Evolutionary conservation across 192 early-diverging fungal species (phyloP), one percentile per base, ranked within the genome.

Genomic region (Coemansia sp.): DNA sequence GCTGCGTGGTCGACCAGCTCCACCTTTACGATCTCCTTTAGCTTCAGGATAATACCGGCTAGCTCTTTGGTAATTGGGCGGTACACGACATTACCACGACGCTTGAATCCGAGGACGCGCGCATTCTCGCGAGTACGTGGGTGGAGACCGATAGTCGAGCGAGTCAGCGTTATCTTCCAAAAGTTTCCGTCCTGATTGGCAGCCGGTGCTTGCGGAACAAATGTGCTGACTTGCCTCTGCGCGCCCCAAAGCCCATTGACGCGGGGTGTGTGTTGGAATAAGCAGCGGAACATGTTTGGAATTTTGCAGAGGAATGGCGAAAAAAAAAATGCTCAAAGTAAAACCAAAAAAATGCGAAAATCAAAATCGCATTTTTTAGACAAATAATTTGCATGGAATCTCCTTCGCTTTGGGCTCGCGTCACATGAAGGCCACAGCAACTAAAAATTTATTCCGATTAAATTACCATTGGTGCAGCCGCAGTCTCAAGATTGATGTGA

Each of bases 1-100:
- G 65, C 62, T 4, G 67, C 68, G 25, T 66, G 57, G 19, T 79
- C 81, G 22, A 83, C 81, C 27, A 83, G 51, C 60, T 84, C 82
- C 1, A 91, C 71, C 27, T 74, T 70, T 12, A 91, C 81, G 2
- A 91, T 66, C 62, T 91, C 90, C 60, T 87, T 84, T 20, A 89
- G 65, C 74, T 86, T 89, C 31, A 91, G 58, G 12, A 91, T 76
- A 56, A 76, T 76, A n/a, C 89, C 90, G 3, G 89, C 90, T 9
- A 73, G 53, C 32, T 79, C 64, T 39, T 83, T 82, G 17, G 68
- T 71, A 5, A 89, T 84, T 6, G 71, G 73, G 25, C 81, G 67
- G 73, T 86, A 88, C 6, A 88, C 84, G 4, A 86, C 77, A 54
- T 87, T 76, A 41, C 88, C 86, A 22, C 89, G 69, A 14, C 77